phyloP scores from a whole-genome alignment of 192 early-diverging fungal species.

The Backusella parvicylindrica region DNA sequence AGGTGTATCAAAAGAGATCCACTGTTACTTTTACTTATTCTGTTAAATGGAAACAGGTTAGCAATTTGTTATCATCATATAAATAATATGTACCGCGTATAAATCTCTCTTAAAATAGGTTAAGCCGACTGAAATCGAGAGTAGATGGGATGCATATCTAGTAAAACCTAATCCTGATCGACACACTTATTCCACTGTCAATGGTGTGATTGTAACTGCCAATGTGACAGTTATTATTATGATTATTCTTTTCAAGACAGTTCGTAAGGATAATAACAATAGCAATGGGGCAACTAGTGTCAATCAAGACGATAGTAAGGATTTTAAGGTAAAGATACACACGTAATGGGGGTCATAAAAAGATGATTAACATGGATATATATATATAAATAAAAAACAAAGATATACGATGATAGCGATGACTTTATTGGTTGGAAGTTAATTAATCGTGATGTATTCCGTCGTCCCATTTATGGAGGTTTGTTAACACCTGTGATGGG shows the following conservation, averaged over 20 bases:
- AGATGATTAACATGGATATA: not conserved
- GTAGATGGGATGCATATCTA: constrained; percentile 68
- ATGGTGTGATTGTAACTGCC: constrained; percentile 63
- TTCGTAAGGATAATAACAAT: constrained; percentile 52
- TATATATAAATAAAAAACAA: not conserved
- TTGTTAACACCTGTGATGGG: constrained; percentile 69
- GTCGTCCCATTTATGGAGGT: constrained; percentile 59
- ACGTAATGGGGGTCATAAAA: not conserved
- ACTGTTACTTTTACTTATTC: constrained; percentile 65
- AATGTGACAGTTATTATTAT: constrained; percentile 63
- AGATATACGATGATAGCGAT: constrained; percentile 35
- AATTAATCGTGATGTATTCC: constrained; percentile 75
- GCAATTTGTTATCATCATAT: not conserved
- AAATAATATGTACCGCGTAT: too few species aligned
- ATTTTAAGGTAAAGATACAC: constrained; percentile 28
- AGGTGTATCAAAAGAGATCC: constrained; percentile 30
- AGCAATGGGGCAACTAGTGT: constrained; percentile 26
- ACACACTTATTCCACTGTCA: constrained; percentile 70
- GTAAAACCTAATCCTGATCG: constrained; percentile 44
- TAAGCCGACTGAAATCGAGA: constrained; percentile 31
- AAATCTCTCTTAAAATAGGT: not conserved
- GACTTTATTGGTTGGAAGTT: constrained; percentile 76
- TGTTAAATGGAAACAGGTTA: constrained; percentile 66
- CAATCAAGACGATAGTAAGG: constrained; percentile 38
- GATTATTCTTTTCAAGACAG: constrained; percentile 64